Evolutionary conservation across 129 eudicot species (phyloP).

Genomic region (Tanacetum coccineum): DNA sequence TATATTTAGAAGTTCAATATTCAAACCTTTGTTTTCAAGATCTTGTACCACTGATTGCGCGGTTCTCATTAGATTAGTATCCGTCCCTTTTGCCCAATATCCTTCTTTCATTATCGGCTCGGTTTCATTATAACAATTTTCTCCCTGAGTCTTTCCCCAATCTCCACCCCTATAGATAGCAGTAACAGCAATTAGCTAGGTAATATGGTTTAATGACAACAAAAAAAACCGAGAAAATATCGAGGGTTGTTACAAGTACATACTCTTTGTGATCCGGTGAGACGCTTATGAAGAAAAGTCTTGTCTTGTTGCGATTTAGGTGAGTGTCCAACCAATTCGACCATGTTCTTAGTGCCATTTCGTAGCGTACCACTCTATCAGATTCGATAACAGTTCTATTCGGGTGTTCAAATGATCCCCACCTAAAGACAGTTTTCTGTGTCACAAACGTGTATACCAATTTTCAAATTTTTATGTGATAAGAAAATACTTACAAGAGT

Average conservation of each 20-base stretch:
- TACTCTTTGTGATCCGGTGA: slow-evolving; percentile 67
- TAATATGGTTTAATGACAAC: background rate
- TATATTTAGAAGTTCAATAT: slow-evolving; percentile 47
- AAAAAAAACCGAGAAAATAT: background rate
- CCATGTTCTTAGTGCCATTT: slow-evolving; percentile 72
- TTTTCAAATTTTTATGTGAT: background rate
- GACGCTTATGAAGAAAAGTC: slow-evolving; percentile 55
- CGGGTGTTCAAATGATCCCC: slow-evolving; percentile 44
- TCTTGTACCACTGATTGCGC: slow-evolving; percentile 40
- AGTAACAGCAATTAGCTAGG: slow-evolving; percentile 14
- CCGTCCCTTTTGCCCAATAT: slow-evolving; percentile 45
- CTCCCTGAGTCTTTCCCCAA: slow-evolving; percentile 44
- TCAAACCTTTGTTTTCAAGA: slow-evolving; percentile 44
- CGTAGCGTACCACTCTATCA: slow-evolving; percentile 40
- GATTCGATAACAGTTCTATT: slow-evolving; percentile 43
- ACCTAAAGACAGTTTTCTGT: slow-evolving; percentile 26
- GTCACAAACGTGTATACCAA: background rate
- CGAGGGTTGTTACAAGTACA: background rate
- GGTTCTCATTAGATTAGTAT: slow-evolving; percentile 45
- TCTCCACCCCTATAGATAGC: slow-evolving; percentile 47
- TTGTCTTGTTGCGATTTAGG: slow-evolving; percentile 48
- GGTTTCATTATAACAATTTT: slow-evolving; percentile 59
- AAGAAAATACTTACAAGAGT: slow-evolving; percentile 32
- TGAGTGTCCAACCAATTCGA: slow-evolving; percentile 66
- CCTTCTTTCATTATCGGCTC: slow-evolving; percentile 44